These are phyloP conservation scores for Backusella westeae DNA, from an alignment of 192 early-diverging fungal genomes.

Conservation along the genomic window DNA sequence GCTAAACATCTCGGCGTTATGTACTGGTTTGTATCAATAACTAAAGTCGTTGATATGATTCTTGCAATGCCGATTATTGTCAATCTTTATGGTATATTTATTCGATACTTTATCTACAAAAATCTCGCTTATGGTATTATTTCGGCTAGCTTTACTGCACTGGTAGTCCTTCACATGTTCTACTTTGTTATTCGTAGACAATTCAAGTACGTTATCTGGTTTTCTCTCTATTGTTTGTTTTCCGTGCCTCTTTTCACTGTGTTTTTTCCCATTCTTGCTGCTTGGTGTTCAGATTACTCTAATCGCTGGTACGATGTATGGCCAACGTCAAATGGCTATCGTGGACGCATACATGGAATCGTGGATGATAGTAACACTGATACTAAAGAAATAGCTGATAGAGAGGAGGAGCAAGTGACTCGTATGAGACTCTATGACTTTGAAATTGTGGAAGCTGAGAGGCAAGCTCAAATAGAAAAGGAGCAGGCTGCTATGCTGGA, in stretches of 20 bases:
- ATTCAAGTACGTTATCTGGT: constrained; percentile 40
- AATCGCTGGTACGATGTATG: constrained; percentile 41
- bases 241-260: constrained; percentile 33
- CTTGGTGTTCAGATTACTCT: constrained; percentile 24
- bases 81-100: constrained; percentile 29
- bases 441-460: constrained; percentile 27
- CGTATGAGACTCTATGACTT: constrained; percentile 27
- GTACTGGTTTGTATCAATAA: constrained; percentile 31
- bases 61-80: constrained; percentile 30
- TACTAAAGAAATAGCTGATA: constrained; percentile 3
- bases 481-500: constrained; percentile 26
- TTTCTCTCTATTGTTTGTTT: constrained; percentile 26
- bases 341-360: constrained; percentile 30
- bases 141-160: constrained; percentile 14
- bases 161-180: constrained; percentile 28
- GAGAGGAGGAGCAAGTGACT: constrained; percentile 8
- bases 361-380: constrained; percentile 17
- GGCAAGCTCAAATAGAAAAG: not conserved
- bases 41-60: constrained; percentile 32
- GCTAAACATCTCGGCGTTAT: constrained; percentile 25
- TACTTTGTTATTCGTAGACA: constrained; percentile 31
- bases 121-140: constrained; percentile 26
- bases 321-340: constrained; percentile 18
- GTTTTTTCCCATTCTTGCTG: constrained; percentile 34
- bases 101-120: constrained; percentile 27